These are phyloP conservation scores for Chlamydomonas sphaeroides DNA, from an alignment of 139 green algal genomes.

Conservation along the genomic window DNA sequence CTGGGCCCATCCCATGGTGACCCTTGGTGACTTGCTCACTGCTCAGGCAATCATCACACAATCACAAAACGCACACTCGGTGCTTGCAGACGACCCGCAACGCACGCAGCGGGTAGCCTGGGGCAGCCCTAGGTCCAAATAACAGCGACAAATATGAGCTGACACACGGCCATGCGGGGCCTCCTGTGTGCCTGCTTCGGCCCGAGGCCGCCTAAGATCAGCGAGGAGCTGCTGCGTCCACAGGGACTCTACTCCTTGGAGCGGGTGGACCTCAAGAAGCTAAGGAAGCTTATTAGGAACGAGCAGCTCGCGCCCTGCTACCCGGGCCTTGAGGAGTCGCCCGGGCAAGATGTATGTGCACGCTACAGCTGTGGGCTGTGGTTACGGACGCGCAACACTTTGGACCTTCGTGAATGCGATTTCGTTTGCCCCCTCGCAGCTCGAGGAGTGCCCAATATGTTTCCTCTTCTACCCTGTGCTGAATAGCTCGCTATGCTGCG, in stretches of 20 bases:
- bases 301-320: slow-evolving; percentile 57
- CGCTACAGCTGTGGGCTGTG: too few species aligned
- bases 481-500: slow-evolving; percentile 70
- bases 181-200: slow-evolving; percentile 23
- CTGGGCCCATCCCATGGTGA: too few species aligned
- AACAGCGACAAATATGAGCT: too few species aligned
- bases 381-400: background rate
- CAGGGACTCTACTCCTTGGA: slow-evolving; percentile 36
- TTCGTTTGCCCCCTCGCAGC: background rate
- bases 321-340: slow-evolving; percentile 41
- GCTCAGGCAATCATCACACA: too few species aligned
- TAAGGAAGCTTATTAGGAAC: slow-evolving; percentile 42
- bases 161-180: background rate
- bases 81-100: too few species aligned
- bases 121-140: too few species aligned
- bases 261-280: slow-evolving; percentile 53
- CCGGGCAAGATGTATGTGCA: slow-evolving; percentile 28
- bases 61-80: too few species aligned
- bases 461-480: slow-evolving; percentile 66
- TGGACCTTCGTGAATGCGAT: too few species aligned
- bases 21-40: too few species aligned
- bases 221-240: slow-evolving; percentile 26
- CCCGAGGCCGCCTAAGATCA: slow-evolving; percentile 13
- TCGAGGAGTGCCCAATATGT: slow-evolving; percentile 79
- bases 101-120: too few species aligned